Conservation (phyloP, 192 early-diverging fungal species). For the Backusella tuberculispora region DNA sequence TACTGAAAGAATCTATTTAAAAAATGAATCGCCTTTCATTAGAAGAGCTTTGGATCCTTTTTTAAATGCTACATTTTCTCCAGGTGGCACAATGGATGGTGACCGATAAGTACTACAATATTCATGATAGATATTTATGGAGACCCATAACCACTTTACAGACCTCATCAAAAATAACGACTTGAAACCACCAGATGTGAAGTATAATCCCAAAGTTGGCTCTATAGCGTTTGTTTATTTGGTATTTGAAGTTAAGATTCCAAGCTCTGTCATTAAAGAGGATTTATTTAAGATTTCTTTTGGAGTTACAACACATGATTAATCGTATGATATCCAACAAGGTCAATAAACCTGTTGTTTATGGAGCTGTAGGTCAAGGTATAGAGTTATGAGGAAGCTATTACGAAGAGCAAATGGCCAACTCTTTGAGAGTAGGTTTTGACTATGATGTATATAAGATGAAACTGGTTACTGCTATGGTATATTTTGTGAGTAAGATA, state of each 20-base stretch:
- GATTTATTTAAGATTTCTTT: conserved; percentile 11
- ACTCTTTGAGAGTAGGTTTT: conserved; percentile 10
- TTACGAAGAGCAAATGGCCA: conserved; percentile 6
- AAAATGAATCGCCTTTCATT: conserved; percentile 6
- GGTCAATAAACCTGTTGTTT: conserved; percentile 8
- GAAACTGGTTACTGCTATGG: background rate
- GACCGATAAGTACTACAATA: conserved; percentile 14
- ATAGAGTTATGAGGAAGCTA: conserved; percentile 8
- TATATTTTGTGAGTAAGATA: conserved; percentile 4
- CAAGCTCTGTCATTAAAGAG: background rate
- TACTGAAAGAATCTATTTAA: background rate
- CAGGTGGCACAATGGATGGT: background rate
- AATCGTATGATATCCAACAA: conserved; percentile 14
- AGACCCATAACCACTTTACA: conserved; percentile 14
- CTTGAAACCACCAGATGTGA: conserved; percentile 9
- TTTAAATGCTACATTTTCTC: conserved; percentile 3
- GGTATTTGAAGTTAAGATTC: conserved; percentile 3
- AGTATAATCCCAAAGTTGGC: conserved; percentile 12
- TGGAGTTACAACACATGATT: conserved; percentile 7
- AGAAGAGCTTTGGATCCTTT: conserved; percentile 5
- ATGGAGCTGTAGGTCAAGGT: conserved; percentile 12
- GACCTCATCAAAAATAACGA: background rate
- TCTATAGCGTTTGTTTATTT: background rate
- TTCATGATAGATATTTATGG: background rate
- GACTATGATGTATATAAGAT: background rate